Evolutionary conservation across 2,329 filamentous ascomycete species (phyloP), one percentile per base, ranked within the genome.

Genomic region (Acephala macrosclerotiorum): DNA sequence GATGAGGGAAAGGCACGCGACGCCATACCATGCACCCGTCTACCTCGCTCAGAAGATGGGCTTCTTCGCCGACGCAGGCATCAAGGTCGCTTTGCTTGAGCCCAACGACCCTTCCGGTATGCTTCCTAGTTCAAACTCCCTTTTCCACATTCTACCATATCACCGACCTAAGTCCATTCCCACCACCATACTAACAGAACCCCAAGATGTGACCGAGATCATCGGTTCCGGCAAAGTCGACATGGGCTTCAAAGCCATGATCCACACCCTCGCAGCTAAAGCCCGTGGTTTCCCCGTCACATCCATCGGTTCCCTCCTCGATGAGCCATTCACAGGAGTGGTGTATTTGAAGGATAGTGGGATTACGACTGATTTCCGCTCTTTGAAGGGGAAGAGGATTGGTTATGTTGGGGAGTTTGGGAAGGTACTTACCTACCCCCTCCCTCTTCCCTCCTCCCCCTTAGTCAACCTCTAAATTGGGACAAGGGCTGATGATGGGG

Each of bases 231-330:
- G 88, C 67, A 93, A 92, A 75, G 88, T 92, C 58, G 90, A 93
- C 75, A 86, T 93, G 74, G 91, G 91, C 53, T 93, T 92, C 85
- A 94, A 93, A 79, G 91, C 91, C 70, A 93, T 94, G 91, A 94
- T 94, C 71, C 91, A 94, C 75, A 93, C 91, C 9, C 85, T 94
- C 66, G 91, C 90, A 63, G 91, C 91, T 76, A 92, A 93, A 79
- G 91, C 91, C 45, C 90, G 91, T 67, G 81, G 85, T 80, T 94
- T 92, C 76, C 91, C 91, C 0, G 87, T 94, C 59, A 80, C 85
- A 22, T 92, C 91, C 9, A 87, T 94, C 58, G 91, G 90, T 45
- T 92, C 89, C 35, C 85, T 94, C 2, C 87, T 94, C 60, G 91
- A 94, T 70, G 91, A 94, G 76, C 91, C 91, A 35, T 94, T 94